Base-by-base conservation (phyloP, 208 protist genomes). In the Leishmania major region DNA sequence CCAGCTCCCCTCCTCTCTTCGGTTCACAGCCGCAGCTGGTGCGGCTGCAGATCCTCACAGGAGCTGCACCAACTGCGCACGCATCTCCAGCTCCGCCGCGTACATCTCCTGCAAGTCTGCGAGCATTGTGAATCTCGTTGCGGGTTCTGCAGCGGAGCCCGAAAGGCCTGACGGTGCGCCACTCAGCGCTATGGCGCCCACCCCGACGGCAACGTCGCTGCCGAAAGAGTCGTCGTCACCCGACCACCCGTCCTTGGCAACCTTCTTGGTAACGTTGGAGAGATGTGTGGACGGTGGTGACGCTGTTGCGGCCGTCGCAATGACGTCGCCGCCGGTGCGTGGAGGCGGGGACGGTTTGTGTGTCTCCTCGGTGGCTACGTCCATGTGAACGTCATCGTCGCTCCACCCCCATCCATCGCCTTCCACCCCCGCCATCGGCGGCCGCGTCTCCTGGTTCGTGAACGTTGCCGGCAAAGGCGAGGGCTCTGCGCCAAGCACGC, bases 1-100 rank as follows among this genome's bases (percentile, higher is more conserved):
- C 51, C 51, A 55, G 51, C 51, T 55, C 17, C 15, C 17, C 51
- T 55, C 37, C 37, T 47, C 37, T 51, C 13, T 6, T 55, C 72
- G 67, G 22, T 15, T 10, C 40, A 49, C 40, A 72, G n/a, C 13
- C 8, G 19, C 22, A 49, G 17, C 49, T 11, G 40, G 40, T n/a
- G 67, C 31, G 57, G 4, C 70, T 47, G 40, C 67, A 47, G 19
- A 43, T 25, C 67, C 31, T 83, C 55, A 83, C 22, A 88, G 51
- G 17, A 82, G 77, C 31, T 72, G 73, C 10, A 79, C 17, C 47
- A 86, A 7, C 59, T 77, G 55, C 59, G 72, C 78, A 5, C 83
- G 83, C 55, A 77, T 28, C 62, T 76, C 59, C 67, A 86, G 43
- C 49, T 86, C 83, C 8, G n/a, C 49, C 43, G 72, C n/a, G 64